Percentiles rank a stretch among this genome's conserved stretches.
These are phyloP conservation scores for Alternaria consortialis DNA, from an alignment of 2,329 filamentous ascomycete species.

Conservation along the genomic window DNA sequence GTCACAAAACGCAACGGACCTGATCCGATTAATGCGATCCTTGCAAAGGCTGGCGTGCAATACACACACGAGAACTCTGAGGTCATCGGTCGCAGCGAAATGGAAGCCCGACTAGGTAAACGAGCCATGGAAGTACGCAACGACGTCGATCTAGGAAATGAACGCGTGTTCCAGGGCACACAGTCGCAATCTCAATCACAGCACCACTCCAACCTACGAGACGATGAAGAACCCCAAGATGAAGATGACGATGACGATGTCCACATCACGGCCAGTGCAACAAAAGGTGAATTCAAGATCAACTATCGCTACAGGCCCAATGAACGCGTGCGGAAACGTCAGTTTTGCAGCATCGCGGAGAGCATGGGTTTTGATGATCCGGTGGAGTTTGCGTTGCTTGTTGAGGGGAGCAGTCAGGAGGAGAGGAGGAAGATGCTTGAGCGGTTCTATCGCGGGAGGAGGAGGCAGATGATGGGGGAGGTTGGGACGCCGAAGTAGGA, in stretches of 20 bases:
- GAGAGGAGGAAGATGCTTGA: slow-evolving; percentile 81
- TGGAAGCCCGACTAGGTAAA: slow-evolving; percentile 85
- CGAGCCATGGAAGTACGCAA: slow-evolving; percentile 72
- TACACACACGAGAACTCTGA: slow-evolving; percentile 98
- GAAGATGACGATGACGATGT: slow-evolving; percentile 34
- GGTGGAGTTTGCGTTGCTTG: slow-evolving; percentile 86
- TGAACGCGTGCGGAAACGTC: slow-evolving; percentile 74
- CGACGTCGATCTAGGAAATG: slow-evolving; percentile 60
- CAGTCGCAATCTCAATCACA: slow-evolving; percentile 44
- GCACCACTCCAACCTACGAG: slow-evolving; percentile 14
- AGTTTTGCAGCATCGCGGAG: slow-evolving; percentile 90
- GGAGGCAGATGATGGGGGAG: slow-evolving; percentile 53
- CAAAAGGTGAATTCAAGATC: slow-evolving; percentile 52
- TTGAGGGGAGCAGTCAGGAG: slow-evolving; percentile 89
- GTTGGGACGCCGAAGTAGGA: slow-evolving; percentile 1
- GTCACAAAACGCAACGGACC: slow-evolving; percentile 57
- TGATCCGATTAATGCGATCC: slow-evolving; percentile 87
- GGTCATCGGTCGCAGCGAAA: slow-evolving; percentile 88
- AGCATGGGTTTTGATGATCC: slow-evolving; percentile 78
- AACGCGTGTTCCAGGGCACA: slow-evolving; percentile 66
- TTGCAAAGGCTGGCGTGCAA: slow-evolving; percentile 85
- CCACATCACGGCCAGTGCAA: slow-evolving; percentile 16
- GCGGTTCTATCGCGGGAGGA: slow-evolving; percentile 76
- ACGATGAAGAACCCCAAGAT: slow-evolving; percentile 30
- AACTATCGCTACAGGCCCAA: slow-evolving; percentile 76